These are phyloP conservation scores for Petrea volubilis DNA, from an alignment of 257 asterid genomes.

Conservation along the genomic window DNA sequence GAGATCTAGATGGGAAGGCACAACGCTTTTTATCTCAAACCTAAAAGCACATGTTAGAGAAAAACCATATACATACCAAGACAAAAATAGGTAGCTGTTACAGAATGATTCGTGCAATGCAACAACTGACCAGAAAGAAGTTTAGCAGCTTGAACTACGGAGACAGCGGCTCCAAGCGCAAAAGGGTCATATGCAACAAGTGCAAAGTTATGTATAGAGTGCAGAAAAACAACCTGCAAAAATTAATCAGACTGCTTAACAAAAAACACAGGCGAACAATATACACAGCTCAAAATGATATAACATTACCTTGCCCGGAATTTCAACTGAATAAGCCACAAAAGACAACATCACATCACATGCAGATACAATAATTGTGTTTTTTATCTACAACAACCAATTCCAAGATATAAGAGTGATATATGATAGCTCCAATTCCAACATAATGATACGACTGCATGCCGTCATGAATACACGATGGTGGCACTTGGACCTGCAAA, in stretches of 20 bases:
- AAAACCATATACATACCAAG: no score
- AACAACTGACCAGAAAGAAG: conserved; percentile 82
- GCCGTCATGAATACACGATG: conserved; percentile 97
- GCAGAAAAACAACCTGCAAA: conserved; percentile 92
- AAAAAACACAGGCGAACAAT: conserved; percentile 9
- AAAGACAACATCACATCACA: conserved; percentile 98
- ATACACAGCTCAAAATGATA: conserved; percentile 22
- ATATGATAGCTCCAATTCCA: conserved; percentile 89
- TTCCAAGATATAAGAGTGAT: conserved; percentile 90
- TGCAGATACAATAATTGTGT: conserved; percentile 90
- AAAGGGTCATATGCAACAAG: conserved; percentile 95
- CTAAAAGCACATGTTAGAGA: neutral
- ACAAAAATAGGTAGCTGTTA: no score
- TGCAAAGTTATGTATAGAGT: conserved; percentile 96
- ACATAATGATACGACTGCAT: conserved; percentile 96
- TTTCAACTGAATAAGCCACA: conserved; percentile 98
- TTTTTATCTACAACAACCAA: conserved; percentile 95
- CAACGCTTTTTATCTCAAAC: neutral
- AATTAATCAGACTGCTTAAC: conserved; percentile 21
- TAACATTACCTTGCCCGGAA: conserved; percentile 86
- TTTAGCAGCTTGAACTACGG: conserved; percentile 91
- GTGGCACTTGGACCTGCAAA: conserved; percentile 97
- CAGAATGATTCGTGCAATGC: conserved; percentile 10
- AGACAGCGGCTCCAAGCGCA: conserved; percentile 83
- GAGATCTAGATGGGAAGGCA: neutral